phyloP scores from a whole-genome alignment of 192 early-diverging fungal genomes.

The Phlyctochytrium arcticum region DNA sequence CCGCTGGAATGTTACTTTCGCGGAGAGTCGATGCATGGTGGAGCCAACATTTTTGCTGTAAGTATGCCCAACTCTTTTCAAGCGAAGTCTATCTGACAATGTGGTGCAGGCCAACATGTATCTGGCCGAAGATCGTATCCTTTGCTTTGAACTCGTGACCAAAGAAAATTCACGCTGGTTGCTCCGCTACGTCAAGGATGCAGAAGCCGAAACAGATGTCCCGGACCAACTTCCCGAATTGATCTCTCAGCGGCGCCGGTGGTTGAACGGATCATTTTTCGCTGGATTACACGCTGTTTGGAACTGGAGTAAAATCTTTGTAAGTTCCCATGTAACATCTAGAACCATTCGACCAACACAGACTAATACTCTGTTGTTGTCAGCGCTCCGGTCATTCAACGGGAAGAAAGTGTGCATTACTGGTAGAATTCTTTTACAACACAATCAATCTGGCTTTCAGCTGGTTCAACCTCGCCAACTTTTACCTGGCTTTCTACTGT shows the following conservation, averaged over 20 bases:
- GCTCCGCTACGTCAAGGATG: constrained; percentile 56
- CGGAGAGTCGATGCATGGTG: constrained; percentile 59
- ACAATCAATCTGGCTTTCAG: constrained; percentile 51
- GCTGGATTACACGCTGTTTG: constrained; percentile 64
- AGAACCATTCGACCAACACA: not conserved
- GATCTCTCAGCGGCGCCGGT: constrained; percentile 76
- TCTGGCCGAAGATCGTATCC: constrained; percentile 74
- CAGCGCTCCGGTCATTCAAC: constrained; percentile 42
- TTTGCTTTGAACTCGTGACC: constrained; percentile 79
- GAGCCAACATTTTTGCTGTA: constrained; percentile 66
- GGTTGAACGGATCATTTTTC: constrained; percentile 80
- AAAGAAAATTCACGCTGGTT: constrained; percentile 57
- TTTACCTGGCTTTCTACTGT: constrained; percentile 52
- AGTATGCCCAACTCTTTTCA: constrained; percentile 61
- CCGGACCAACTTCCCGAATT: constrained; percentile 68
- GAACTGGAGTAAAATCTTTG: constrained; percentile 38
- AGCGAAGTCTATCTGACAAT: constrained; percentile 28
- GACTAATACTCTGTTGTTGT: not conserved
- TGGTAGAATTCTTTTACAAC: constrained; percentile 66
- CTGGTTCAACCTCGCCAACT: constrained; percentile 48
- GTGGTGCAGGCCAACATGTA: constrained; percentile 38
- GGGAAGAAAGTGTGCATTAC: constrained; percentile 49
- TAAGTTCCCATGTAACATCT: not conserved
- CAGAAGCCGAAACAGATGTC: constrained; percentile 71
- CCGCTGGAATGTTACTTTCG: constrained; percentile 69